Evolutionary conservation across 2,329 filamentous ascomycete species (phyloP).

Genomic region (Pseudogymnoascus sp.): DNA sequence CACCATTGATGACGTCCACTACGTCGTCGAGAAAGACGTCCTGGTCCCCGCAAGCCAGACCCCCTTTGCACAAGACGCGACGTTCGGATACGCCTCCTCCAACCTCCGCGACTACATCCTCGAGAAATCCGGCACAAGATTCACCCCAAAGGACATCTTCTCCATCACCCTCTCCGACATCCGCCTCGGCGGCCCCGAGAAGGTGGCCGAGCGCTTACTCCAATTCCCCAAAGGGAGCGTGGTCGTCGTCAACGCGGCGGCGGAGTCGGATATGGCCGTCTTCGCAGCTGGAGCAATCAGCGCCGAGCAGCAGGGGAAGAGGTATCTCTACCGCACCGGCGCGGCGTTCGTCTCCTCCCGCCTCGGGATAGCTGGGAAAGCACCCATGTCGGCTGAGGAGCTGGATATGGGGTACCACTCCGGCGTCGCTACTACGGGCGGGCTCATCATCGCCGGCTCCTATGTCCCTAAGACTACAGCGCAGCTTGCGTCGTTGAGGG

Average conservation of each 20-base stretch:
- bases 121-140: constrained; percentile 44
- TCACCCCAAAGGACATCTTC: constrained; percentile 30
- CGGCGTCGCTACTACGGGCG: constrained; percentile 32
- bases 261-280: constrained; percentile 48
- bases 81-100: constrained; percentile 50
- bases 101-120: constrained; percentile 45
- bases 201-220: constrained; percentile 36
- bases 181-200: constrained; percentile 36
- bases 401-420: constrained; percentile 30
- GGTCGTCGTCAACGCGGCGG: constrained; percentile 46
- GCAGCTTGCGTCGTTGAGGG: constrained; percentile 40
- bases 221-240: constrained; percentile 33
- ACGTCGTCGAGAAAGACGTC: constrained; percentile 44
- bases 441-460: constrained; percentile 48
- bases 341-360: constrained; percentile 40
- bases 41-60: constrained; percentile 46
- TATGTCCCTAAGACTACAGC: constrained; percentile 54
- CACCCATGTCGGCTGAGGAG: constrained; percentile 41
- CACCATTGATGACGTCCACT: constrained; percentile 51
- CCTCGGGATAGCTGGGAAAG: constrained; percentile 45
- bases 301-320: constrained; percentile 28
- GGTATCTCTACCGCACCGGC: constrained; percentile 35
- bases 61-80: constrained; percentile 50
- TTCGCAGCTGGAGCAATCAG: constrained; percentile 40
- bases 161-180: constrained; percentile 43